These are phyloP conservation scores for Hypocrella siamensis DNA, from an alignment of 2,329 filamentous ascomycete genomes.

Conservation along the genomic window DNA sequence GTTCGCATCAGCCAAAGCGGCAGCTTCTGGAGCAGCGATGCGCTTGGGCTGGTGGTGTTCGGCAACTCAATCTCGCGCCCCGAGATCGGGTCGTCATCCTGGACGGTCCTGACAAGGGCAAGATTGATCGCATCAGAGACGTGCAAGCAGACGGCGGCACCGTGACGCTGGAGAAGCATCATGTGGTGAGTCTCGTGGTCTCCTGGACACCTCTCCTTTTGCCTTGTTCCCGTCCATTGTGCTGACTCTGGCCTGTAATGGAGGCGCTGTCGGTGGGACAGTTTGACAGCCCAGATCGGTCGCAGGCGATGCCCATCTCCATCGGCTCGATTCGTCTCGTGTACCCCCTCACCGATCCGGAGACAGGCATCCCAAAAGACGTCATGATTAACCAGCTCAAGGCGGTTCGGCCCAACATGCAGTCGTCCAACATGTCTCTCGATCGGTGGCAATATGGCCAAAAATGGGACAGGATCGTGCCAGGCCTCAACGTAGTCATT, in stretches of 20 bases:
- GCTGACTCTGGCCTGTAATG: neutral
- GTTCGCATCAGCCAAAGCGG: constrained; percentile 12
- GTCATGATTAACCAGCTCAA: constrained; percentile 61
- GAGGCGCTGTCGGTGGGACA: constrained; percentile 14
- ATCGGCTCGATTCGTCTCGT: constrained; percentile 69
- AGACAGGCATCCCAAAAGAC: constrained; percentile 51
- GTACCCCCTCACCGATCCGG: constrained; percentile 52
- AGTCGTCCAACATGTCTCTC: constrained; percentile 23
- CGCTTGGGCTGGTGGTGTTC: constrained; percentile 38
- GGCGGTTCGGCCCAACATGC: constrained; percentile 31
- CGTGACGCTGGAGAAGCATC: constrained; percentile 44
- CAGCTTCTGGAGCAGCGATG: constrained; percentile 26
- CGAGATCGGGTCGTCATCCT: constrained; percentile 74
- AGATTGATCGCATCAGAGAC: constrained; percentile 56
- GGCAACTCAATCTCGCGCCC: constrained; percentile 43
- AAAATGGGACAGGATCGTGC: constrained; percentile 42
- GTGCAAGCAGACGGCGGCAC: constrained; percentile 40
- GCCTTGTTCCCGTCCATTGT: neutral
- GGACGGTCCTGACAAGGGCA: constrained; percentile 64
- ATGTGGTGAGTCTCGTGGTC: constrained; percentile 45
- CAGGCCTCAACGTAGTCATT: constrained; percentile 56
- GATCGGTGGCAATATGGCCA: constrained; percentile 25
- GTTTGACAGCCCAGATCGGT: constrained; percentile 14
- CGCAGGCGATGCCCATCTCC: constrained; percentile 35
- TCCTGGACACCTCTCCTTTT: neutral